These are phyloP conservation scores for Polyporus tsugae DNA, from an alignment of 1,284 basidiomycete species.

Conservation along the genomic window DNA sequence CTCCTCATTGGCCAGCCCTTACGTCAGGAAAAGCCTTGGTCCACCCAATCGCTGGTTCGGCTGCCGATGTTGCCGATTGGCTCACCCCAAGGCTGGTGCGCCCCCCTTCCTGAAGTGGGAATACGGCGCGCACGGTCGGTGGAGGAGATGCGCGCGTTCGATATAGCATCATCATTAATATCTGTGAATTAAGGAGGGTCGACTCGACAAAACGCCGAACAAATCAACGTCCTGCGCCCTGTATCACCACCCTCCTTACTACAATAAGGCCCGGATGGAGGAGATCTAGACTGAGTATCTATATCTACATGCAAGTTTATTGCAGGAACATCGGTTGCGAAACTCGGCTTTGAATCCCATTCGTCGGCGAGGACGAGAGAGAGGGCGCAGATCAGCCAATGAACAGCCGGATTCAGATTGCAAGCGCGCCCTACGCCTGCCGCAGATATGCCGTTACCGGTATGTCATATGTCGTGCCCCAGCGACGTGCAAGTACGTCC, in stretches of 20 bases:
- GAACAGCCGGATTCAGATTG: neutral
- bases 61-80: neutral
- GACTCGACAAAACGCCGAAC: neutral
- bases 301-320: neutral
- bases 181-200: neutral
- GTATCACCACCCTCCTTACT: neutral
- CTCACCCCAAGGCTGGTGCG: neutral
- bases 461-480: constrained; percentile 6
- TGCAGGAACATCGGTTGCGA: neutral
- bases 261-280: neutral
- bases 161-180: neutral
- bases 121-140: neutral
- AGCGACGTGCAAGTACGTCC: neutral
- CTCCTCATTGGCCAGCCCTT: neutral
- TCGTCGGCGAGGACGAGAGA: neutral
- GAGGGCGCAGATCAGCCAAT: neutral
- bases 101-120: neutral
- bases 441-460: neutral
- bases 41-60: neutral
- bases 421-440: neutral
- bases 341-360: neutral
- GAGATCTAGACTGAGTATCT: neutral
- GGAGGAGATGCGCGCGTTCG: neutral
- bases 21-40: neutral
- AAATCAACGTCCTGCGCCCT: constrained; percentile 4